Evolutionary conservation across 768 basidiomycete genomes (phyloP), one percentile per base, ranked within the genome.

Genomic region (Gyrodon lividus): DNA sequence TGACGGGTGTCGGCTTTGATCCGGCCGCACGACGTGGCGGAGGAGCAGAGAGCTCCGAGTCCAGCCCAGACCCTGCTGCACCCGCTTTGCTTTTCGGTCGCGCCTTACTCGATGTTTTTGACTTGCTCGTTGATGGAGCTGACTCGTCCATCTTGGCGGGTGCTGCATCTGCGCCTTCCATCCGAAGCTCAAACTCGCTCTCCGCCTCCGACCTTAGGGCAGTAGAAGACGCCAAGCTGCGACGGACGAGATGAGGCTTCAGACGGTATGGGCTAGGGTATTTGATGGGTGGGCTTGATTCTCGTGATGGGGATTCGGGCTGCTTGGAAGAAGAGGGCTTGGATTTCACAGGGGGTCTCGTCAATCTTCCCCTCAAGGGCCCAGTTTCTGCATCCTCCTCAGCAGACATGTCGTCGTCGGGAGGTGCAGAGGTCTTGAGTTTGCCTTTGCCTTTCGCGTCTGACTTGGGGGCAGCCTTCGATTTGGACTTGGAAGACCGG

Each of bases 1-100:
- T 65, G 46, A 68, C 46, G 10, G 66, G 63, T 0, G 66, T 68
- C 5, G 51, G 46, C 7, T 22, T 48, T 7, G 28, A 13, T 12
- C 20, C 48, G 26, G 31, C 10, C 0, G 28, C 6, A 41, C 43
- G 58, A n/a, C 60, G 54, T n/a, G 56, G 55, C 0, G 62, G 55
- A 7, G 62, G 55, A 5, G 51, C 30, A 5, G 60, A 53, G 5
- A 16, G 45, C 19, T 58, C 54, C 2, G 54, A 55, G 14, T 52
- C 55, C 0, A 30, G 30, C 28, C 61, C 57, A 3, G 51, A 55
- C 23, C n/a, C 45, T 23, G 24, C 13, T 17, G 37, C 33, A 33
- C 23, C 20, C n/a, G 14, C 4, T 35, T 43, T 24, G n/a, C 19
- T 16, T 20, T 37, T 39, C 3, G 17, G 35, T 26, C 16, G 38